Evolutionary conservation across 345 rosid species (phyloP).

Genomic region (Moringa oleifera): DNA sequence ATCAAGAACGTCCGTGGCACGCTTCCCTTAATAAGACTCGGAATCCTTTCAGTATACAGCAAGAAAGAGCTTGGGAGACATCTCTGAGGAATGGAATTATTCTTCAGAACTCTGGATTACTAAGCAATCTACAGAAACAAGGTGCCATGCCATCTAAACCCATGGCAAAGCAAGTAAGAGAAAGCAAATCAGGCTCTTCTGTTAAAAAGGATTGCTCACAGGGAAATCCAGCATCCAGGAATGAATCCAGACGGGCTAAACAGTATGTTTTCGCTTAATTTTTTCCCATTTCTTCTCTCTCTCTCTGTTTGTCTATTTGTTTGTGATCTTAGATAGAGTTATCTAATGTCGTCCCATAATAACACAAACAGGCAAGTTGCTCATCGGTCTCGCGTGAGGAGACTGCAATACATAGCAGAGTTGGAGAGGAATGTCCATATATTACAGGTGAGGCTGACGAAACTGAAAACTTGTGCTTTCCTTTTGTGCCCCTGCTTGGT

Average conservation of each 20-base stretch:
- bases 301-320: not conserved
- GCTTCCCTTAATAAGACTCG: constrained; percentile 3
- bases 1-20: constrained; percentile 28
- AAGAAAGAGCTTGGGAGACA: constrained; percentile 23
- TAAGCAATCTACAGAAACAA: constrained; percentile 18
- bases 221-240: constrained; percentile 13
- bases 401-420: constrained; percentile 61
- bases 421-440: constrained; percentile 53
- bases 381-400: constrained; percentile 52
- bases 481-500: not conserved
- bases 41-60: constrained; percentile 18
- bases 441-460: constrained; percentile 38
- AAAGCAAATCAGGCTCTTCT: constrained; percentile 18
- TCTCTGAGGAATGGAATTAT: constrained; percentile 13
- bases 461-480: not conserved
- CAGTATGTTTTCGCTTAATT: constrained; percentile 23
- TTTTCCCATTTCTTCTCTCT: not conserved
- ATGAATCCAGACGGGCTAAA: constrained; percentile 31
- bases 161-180: constrained; percentile 20
- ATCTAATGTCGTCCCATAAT: not conserved
- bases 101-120: constrained; percentile 18
- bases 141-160: constrained; percentile 18
- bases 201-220: constrained; percentile 14
- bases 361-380: constrained; percentile 45
- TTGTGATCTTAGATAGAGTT: not conserved